These are phyloP conservation scores for Ganoderma multipileum DNA, from an alignment of 1,284 basidiomycete genomes.

Conservation along the genomic window DNA sequence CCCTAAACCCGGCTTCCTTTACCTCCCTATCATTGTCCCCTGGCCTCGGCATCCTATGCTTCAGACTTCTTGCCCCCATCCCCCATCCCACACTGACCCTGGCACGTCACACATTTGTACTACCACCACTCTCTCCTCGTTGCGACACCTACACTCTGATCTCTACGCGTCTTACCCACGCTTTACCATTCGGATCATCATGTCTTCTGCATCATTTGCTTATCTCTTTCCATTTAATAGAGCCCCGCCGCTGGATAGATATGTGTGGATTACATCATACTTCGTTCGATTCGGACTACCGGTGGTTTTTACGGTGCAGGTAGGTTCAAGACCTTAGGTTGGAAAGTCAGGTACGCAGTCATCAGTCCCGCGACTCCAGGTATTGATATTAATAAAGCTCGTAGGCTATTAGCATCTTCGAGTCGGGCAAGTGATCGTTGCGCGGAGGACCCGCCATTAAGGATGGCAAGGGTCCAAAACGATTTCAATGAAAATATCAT, in stretches of 20 bases:
- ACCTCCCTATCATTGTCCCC: background rate
- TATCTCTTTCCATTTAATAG: slow-evolving; percentile 10
- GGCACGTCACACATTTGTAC: slow-evolving; percentile 25
- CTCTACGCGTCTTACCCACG: background rate
- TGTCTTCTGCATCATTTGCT: slow-evolving; percentile 4
- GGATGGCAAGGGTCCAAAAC: background rate
- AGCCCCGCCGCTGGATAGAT: background rate
- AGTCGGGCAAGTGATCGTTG: background rate
- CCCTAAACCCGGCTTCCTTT: background rate
- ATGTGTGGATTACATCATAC: background rate
- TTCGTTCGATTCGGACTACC: background rate
- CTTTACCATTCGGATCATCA: background rate
- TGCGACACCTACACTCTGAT: slow-evolving; percentile 22
- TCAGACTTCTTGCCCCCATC: background rate
- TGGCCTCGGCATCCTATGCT: slow-evolving; percentile 2
- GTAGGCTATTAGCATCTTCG: background rate
- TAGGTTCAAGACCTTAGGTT: background rate
- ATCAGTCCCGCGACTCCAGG: background rate
- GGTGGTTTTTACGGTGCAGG: background rate
- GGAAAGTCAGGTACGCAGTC: background rate
- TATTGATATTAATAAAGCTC: background rate
- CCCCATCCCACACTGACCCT: background rate
- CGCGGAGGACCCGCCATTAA: background rate
- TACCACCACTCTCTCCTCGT: slow-evolving; percentile 17
- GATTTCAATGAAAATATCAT: background rate